A percentile compares a stretch with the other conserved stretches of the same genome.
Evolutionary conservation across 1,284 basidiomycete genomes (phyloP).

Genomic region (Ceratobasidium sp.): DNA sequence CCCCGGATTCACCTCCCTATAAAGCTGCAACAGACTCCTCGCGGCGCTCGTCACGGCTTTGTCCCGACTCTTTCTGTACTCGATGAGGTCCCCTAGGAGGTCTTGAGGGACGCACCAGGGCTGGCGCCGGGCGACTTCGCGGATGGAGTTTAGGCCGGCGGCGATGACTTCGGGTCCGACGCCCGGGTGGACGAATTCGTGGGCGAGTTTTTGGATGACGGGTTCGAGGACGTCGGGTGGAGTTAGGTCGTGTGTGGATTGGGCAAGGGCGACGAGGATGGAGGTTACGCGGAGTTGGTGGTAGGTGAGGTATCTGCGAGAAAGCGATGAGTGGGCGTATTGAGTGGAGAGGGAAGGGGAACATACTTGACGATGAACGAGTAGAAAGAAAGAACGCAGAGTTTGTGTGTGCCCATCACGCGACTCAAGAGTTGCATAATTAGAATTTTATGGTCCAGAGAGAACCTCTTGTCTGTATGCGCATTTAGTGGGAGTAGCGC

Average conservation of each 20-base stretch:
- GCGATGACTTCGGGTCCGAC: slow-evolving; percentile 96
- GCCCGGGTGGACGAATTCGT: slow-evolving; percentile 98
- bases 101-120: slow-evolving; percentile 98
- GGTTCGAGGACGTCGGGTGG: slow-evolving; percentile 94
- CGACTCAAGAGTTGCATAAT: slow-evolving; percentile 98
- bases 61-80: slow-evolving; percentile 95
- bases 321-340: neutral
- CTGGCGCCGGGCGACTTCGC: slow-evolving; percentile 93
- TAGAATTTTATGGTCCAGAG: slow-evolving; percentile 96
- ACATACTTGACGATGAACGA: slow-evolving; percentile 85
- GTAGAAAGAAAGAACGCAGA: slow-evolving; percentile 96
- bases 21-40: slow-evolving; percentile 90
- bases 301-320: slow-evolving; percentile 85
- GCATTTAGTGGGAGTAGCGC: neutral
- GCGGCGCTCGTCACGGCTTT: slow-evolving; percentile 93
- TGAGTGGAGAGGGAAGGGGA: neutral
- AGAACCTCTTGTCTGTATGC: slow-evolving; percentile 85
- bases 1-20: slow-evolving; percentile 95
- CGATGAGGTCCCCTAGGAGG: slow-evolving; percentile 90
- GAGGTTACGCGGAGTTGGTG: slow-evolving; percentile 95
- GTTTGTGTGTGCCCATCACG: slow-evolving; percentile 93
- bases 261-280: slow-evolving; percentile 95
- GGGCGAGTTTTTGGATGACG: slow-evolving; percentile 90
- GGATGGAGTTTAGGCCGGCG: slow-evolving; percentile 94
- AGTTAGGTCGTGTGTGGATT: slow-evolving; percentile 95